Evolutionary conservation across 1,284 basidiomycete genomes (phyloP).

Genomic region (Boletus smithii): DNA sequence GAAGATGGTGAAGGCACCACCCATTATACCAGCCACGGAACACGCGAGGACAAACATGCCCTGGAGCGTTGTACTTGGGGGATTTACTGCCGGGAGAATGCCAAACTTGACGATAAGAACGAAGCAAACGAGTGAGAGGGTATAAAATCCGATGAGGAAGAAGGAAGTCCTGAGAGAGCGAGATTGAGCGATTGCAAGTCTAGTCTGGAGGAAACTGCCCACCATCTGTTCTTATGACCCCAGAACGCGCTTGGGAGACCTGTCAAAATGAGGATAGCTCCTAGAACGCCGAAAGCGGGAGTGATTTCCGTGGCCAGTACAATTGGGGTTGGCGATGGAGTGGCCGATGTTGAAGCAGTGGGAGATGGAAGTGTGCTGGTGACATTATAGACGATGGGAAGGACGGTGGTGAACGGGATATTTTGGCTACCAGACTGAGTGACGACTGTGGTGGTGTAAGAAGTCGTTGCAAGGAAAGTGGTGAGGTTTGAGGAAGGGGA

Average conservation of each 20-base stretch:
- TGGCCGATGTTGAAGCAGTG: conserved; percentile 43
- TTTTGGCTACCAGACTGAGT: conserved; percentile 47
- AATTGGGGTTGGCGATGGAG: conserved; percentile 51
- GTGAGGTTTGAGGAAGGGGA: conserved; percentile 34
- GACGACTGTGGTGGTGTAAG: conserved; percentile 46
- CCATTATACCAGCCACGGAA: conserved; percentile 76
- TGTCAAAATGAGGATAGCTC: conserved; percentile 83
- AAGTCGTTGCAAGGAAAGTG: conserved; percentile 49
- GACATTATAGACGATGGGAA: conserved; percentile 59
- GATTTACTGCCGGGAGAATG: conserved; percentile 75
- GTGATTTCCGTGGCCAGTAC: conserved; percentile 75
- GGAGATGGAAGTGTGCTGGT: conserved; percentile 45
- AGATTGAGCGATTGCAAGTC: conserved; percentile 14
- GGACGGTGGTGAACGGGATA: conserved; percentile 47
- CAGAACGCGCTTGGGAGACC: conserved; percentile 87
- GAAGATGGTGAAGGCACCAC: conserved; percentile 83
- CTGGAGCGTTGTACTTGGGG: conserved; percentile 73
- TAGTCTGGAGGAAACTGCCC: conserved; percentile 20
- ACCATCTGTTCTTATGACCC: conserved; percentile 94
- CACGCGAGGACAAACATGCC: conserved; percentile 89
- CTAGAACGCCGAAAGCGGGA: conserved; percentile 86
- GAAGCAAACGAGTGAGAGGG: conserved; percentile 79
- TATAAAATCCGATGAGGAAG: conserved; percentile 89
- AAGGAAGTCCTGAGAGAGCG: conserved; percentile 72
- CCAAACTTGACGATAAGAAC: conserved; percentile 91